Evolutionary conservation across 148 eudicot genomes (phyloP), one percentile per base, ranked within the genome.

Genomic region (Silene latifolia): DNA sequence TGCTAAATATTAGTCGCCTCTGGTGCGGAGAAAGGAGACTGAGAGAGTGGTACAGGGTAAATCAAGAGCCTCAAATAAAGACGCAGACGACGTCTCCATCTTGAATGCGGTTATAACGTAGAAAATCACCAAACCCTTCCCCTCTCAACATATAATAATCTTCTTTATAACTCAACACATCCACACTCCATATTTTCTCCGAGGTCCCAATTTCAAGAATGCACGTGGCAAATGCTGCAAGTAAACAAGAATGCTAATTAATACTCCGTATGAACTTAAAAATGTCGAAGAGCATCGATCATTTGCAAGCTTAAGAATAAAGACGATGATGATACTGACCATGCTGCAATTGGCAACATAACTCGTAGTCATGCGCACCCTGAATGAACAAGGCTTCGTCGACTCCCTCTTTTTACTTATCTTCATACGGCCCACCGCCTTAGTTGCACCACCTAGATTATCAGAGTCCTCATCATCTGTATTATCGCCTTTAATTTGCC

Each of bases 51-150:
- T 51, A 12, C 23, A 3, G 3, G 27, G 71, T 24, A 20, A 47
- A 19, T 29, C 18, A 4, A 64, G 48, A 11, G 59, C 62, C 77
- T 74, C 63, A n/a, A n/a, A n/a, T n/a, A 54, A 74, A 64, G 8
- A 74, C 63, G 24, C 70, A 74, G n/a, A n/a, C n/a, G 1, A 74
- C 48, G 29, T 74, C 71, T n/a, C 77, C 62, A 20, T 3, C 27
- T 11, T 53, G 20, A 56, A 74, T 19, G 6, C 29, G 3, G 5
- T 65, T 74, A 2, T 74, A 62, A 0, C 1, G 9, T 11, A 65
- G 3, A 64, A 74, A 74, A n/a, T 56, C 29, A 48, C 29, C 11
- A 51, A 74, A 7, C 2, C 71, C 77, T 14, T 13, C 25, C 7
- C 62, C 23, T 19, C 62, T 20, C 5, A 74, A 23, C 62, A 48